A percentile compares a stretch with the other conserved stretches of the same genome.
phyloP scores from a whole-genome alignment of 345 rosid genomes.

The Eutrema heterophyllum region DNA sequence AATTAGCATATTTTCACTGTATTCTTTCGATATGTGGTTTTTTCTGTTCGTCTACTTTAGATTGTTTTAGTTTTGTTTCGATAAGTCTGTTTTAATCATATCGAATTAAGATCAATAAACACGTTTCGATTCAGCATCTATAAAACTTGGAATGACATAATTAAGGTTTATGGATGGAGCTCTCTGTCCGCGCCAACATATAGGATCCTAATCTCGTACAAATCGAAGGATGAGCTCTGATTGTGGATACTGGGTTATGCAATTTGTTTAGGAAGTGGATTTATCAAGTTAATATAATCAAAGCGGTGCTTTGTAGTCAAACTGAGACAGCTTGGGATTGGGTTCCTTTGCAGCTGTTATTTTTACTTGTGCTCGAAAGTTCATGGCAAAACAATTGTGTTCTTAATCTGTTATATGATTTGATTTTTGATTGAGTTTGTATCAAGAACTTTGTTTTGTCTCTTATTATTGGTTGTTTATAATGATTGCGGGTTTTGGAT shows the following conservation, averaged over 20 bases:
- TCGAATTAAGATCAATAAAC: no score
- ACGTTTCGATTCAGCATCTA: no score
- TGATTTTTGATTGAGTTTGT: not conserved
- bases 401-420: not conserved
- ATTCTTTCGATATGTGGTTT: no score
- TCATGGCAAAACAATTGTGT: not conserved
- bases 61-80: no score
- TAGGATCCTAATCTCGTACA: no score
- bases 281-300: not conserved
- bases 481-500: conserved; percentile 3
- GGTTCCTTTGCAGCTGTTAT: not conserved
- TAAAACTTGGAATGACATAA: no score
- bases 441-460: not conserved
- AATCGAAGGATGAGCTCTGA: no score
- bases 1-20: no score
- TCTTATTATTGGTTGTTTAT: not conserved
- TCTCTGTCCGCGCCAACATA: no score
- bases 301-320: not conserved
- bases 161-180: no score
- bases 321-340: not conserved
- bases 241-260: not conserved
- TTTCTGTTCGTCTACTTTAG: no score
- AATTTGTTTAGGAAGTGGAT: not conserved
- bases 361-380: not conserved
- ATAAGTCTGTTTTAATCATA: no score